Evolutionary conservation across 225 moss, liverwort and hornwort genomes (phyloP), one percentile per base, ranked within the genome.

Genomic region (Lunularia cruciata): DNA sequence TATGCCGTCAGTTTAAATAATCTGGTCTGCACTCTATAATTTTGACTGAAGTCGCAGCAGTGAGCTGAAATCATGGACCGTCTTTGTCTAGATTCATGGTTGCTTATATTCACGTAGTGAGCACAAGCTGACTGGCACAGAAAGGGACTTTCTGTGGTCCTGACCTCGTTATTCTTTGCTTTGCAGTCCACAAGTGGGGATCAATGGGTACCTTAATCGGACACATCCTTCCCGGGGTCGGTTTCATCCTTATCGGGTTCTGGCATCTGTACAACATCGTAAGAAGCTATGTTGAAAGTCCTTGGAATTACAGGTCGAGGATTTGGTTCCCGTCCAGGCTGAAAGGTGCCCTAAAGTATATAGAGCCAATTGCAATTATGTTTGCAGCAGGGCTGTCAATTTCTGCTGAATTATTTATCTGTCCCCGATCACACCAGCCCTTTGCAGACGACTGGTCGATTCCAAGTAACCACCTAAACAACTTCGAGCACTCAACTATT

Each of bases 401-500:
- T 47, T 82, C 95, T 0, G 85, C 92, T 0, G 92, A 95, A 77
- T 90, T 95, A 14, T 88, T 95, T 81, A 90, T 95, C 76, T 84
- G 92, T 71, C 95, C 92, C 0, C 3, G 10, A 18, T 61, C 34
- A 34, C 95, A 95, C 72, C 95, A 95, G 65, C 95, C 90, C 0
- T 87, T 89, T 69, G 75, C 73, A 0, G 70, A 75, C 19, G 88
- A 92, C 66, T 95, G 92, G 95, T 84, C 88, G 47, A 95, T 92
- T 49, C 90, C 92, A 0, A 20, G 27, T 1, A 0, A 70, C 0
- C 95, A 95, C 65, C 79, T 95, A 83, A 95, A 92, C 79, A 95
- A 90, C 71, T 95, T 92, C 60, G 95, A 95, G 83, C 95, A 95
- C 84, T 86, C 95, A 30, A 81, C 89, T 14, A 95, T 92, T 68